These are phyloP conservation scores for Cryptococcus deneoformans DNA, from an alignment of 1,284 basidiomycete species.

Conservation along the genomic window DNA sequence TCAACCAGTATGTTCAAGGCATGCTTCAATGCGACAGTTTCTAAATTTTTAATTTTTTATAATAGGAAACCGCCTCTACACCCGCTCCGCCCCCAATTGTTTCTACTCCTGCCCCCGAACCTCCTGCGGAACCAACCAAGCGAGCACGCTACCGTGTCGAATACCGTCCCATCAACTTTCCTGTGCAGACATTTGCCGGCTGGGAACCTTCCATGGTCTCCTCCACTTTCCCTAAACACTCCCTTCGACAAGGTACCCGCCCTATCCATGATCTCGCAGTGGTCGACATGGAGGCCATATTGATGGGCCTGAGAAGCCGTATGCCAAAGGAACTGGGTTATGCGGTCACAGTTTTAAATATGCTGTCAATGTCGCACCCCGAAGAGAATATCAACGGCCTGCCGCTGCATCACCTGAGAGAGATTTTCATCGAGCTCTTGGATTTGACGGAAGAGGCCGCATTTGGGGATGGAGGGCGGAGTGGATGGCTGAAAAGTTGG, in stretches of 20 bases:
- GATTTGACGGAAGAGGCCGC: conserved; percentile 82
- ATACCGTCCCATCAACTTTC: conserved; percentile 78
- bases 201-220: conserved; percentile 69
- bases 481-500: conserved; percentile 38
- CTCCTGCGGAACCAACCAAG: conserved; percentile 21
- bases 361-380: conserved; percentile 57
- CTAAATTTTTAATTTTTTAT: too few relatives aligned
- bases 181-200: conserved; percentile 76
- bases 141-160: conserved; percentile 76
- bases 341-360: conserved; percentile 81
- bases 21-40: not conserved
- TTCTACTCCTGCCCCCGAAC: not conserved
- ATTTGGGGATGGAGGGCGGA: conserved; percentile 58
- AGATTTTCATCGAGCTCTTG: conserved; percentile 81
- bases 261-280: conserved; percentile 52
- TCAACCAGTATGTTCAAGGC: conserved; percentile 2
- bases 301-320: conserved; percentile 84
- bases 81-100: not conserved
- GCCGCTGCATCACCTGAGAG: conserved; percentile 70
- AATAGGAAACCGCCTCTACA: not conserved
- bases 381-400: conserved; percentile 59
- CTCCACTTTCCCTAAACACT: conserved; percentile 63
- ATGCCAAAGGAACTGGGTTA: conserved; percentile 82
- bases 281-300: conserved; percentile 84
- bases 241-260: conserved; percentile 62